Evolutionary conservation across 129 eudicot species (phyloP), one percentile per base, ranked within the genome.

Genomic region (Lactuca saligna): DNA sequence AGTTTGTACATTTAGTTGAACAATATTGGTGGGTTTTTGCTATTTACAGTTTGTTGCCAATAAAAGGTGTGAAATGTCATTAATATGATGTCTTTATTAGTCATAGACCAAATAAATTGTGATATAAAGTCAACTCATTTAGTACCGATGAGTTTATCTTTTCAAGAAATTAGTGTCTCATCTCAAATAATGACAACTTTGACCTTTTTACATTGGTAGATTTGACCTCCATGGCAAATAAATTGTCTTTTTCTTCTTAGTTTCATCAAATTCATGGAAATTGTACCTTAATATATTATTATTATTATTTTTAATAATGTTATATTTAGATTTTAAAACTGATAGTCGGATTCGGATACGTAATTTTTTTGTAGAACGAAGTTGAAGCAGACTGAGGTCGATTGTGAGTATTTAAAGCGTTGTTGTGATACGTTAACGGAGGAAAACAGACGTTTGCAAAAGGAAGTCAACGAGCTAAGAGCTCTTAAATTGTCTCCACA

Each of bases 371-470:
- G 61, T 74, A 89, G 93, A 83, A 89, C 96, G 17, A 89, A 89
- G 76, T 64, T 89, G 86, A 89, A 89, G 85, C 96, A 89, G 65
- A 89, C 88, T 6, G 96, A 86, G 67, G 96, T 89, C 15, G 93
- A 89, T 16, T 84, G 96, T 11, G 92, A 86, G 79, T 86, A 86
- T 38, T 41, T 86, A 46, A 83, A 75, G 71, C 84, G 93, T 17
- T 80, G 84, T 48, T 89, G 96, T 7, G 86, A 89, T 80, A 82
- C 75, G 42, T 61, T 89, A 49, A 86, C 88, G 0, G 90, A 86
- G 51, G 88, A 89, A 49, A 89, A 89, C 69, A 75, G 81, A 51
- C 81, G 89, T 64, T 64, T 89, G 73, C 93, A 86, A 37, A 86
- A 82, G 84, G 96, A 89, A 65, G 90, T 89, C 49, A 78, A 78